Base-by-base conservation (phyloP, 768 basidiomycete species). In the Termitomyces heimii region DNA sequence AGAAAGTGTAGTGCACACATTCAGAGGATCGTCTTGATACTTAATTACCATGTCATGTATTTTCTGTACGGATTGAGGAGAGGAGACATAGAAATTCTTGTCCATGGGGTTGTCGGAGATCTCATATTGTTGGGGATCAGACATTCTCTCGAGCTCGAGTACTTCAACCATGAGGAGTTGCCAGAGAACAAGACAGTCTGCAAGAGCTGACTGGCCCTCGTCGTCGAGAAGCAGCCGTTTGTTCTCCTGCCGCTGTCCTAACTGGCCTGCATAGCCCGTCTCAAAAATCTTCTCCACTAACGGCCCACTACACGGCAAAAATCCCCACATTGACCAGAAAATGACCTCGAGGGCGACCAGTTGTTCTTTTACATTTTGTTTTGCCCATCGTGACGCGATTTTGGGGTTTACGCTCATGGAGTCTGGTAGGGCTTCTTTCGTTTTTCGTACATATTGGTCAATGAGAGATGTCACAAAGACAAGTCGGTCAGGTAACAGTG, bases 271-370 rank as follows among this genome's bases (percentile, higher is more conserved):
- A 65, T 86, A 88, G 6, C 86, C 85, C 1, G 83, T 77, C 57
- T 85, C 77, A 67, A 85, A 83, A 37, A 94, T 79, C 54, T 74
- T 73, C 62, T 79, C 75, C 29, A 92, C 85, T 55, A 88, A 65
- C 4, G 79, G 72, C 2, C 86, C 89, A 37, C 76, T 79, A 63
- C 89, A 86, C 0, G 85, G 70, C 12, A 82, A 81, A 56, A 83
- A 86, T 13, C 81, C 84, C 85, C 88, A 95, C 82, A 94, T 86
- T 5, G 85, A 80, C 83, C 91, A 92, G 70, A 97, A 98, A 45
- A 97, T 76, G 34, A 95, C 82, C 62, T 97, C 92, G 49, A 97
- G 73, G 43, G 94, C 67, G 12, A 85, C 84, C 42, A 93, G 73
- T 68, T 96, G 95, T 65, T 94, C 87, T 64, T 81, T 82, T 32